Conservation (phyloP, 2,329 filamentous ascomycete species). For the Hymenoscyphus salicellus region DNA sequence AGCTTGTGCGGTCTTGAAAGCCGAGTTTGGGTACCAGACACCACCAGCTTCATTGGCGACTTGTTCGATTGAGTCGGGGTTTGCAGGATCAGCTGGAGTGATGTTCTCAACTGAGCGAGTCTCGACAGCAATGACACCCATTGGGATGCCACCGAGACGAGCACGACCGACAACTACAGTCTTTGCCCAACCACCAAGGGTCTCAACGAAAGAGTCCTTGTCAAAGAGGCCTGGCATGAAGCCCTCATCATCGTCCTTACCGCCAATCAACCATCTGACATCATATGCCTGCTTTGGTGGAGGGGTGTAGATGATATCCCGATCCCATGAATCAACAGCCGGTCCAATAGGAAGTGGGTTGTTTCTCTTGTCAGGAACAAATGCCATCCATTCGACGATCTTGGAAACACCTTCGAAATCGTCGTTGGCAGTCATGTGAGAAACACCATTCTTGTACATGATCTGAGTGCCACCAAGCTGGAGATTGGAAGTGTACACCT, state of each 20-base stretch:
- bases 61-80: conserved; percentile 97
- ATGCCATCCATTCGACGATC: conserved; percentile 98
- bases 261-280: conserved; percentile 87
- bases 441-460: conserved; percentile 99
- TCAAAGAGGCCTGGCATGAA: conserved; percentile 94
- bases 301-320: conserved; percentile 79
- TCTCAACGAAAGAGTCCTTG: conserved; percentile 93
- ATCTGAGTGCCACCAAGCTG: conserved; percentile 99
- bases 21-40: conserved; percentile 99
- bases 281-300: conserved; percentile 82
- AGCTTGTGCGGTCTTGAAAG: conserved; percentile 98
- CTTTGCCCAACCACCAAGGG: conserved; percentile 93
- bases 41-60: conserved; percentile 92
- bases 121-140: conserved; percentile 98
- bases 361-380: conserved; percentile 92
- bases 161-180: conserved; percentile 96
- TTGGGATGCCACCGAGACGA: conserved; percentile 91
- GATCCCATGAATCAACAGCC: conserved; percentile 83
- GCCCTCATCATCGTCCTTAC: conserved; percentile 74
- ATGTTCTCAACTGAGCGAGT: conserved; percentile 95
- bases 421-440: conserved; percentile 95
- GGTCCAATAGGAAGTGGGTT: conserved; percentile 90
- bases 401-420: conserved; percentile 97
- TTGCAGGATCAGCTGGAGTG: conserved; percentile 92
- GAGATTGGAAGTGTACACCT: conserved; percentile 98